Conservation (phyloP, 2,329 filamentous ascomycete genomes). For the Cryphonectria carpinicola region DNA sequence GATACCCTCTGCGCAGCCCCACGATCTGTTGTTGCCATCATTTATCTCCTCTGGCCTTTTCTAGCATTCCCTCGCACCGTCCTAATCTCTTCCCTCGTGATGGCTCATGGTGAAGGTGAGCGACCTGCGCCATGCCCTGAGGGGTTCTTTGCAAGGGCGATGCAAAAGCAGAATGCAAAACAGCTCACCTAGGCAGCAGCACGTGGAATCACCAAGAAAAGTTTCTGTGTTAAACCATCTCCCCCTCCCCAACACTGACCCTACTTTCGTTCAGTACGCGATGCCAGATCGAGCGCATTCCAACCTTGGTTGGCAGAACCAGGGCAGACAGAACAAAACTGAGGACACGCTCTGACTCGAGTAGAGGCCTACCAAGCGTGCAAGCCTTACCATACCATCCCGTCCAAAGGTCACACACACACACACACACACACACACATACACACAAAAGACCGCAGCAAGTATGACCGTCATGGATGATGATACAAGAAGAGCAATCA, state of each 20-base stretch:
- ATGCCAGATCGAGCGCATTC: background rate
- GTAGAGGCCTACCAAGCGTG: background rate
- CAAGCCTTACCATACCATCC: background rate
- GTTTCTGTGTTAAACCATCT: background rate
- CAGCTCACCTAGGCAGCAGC: background rate
- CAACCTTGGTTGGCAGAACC: background rate
- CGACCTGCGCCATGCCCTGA: background rate
- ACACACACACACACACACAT: background rate
- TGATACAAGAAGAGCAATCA: slow-evolving; percentile 42
- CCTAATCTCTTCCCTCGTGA: background rate
- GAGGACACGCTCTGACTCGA: background rate
- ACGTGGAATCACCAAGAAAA: background rate
- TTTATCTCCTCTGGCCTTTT: background rate
- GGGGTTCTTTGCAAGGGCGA: background rate
- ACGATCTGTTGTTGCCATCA: background rate
- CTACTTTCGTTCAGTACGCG: background rate
- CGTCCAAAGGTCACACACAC: background rate
- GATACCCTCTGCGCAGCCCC: background rate
- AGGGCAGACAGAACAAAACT: background rate
- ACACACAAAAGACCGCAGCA: background rate
- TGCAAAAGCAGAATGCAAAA: background rate
- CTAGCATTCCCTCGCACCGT: background rate
- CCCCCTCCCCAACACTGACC: background rate
- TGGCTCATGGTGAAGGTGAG: background rate
- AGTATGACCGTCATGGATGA: slow-evolving; percentile 39